Evolutionary conservation across 805 yeast species (phyloP).

Genomic region (Candida jianshihensis): DNA sequence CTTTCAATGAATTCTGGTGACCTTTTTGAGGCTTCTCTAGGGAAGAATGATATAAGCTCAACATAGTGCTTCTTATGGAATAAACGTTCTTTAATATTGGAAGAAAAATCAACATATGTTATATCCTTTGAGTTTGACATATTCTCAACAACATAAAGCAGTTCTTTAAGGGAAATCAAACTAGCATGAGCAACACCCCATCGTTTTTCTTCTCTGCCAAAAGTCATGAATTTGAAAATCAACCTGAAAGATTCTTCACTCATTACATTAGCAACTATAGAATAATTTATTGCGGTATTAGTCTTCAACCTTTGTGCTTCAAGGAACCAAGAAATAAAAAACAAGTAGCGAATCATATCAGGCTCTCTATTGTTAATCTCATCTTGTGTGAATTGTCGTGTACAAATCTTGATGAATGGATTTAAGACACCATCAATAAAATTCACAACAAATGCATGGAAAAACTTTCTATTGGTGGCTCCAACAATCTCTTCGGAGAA

Average conservation of each 20-base stretch:
- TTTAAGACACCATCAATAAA: conserved; percentile 75
- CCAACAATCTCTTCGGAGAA: conserved; percentile 23
- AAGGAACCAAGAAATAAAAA: conserved; percentile 69
- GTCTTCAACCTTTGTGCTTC: conserved; percentile 47
- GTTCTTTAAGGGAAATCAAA: conserved; percentile 57
- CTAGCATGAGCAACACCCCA: conserved; percentile 65
- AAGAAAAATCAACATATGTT: conserved; percentile 46
- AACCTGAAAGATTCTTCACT: conserved; percentile 55
- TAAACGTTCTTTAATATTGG: conserved; percentile 56
- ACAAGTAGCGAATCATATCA: conserved; percentile 39
- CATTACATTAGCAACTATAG: conserved; percentile 47
- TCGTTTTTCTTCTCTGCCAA: conserved; percentile 28
- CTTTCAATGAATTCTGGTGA: conserved; percentile 56
- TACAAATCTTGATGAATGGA: conserved; percentile 47
- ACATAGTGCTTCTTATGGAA: conserved; percentile 61
- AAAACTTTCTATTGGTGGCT: conserved; percentile 3
- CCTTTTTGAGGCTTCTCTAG: conserved; percentile 56
- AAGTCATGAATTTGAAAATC: conserved; percentile 32
- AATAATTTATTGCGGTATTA: conserved; percentile 28
- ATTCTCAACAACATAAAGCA: conserved; percentile 39
- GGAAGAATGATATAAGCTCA: conserved; percentile 47
- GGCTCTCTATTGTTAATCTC: conserved; percentile 13
- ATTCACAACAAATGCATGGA: conserved; percentile 39
- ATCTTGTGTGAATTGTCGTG: conserved; percentile 39
- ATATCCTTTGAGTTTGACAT: conserved; percentile 34